A percentile compares a stretch with the other conserved stretches of the same genome.
Conservation (phyloP, 441 rosid genomes). For the Codiaeum variegatum region DNA sequence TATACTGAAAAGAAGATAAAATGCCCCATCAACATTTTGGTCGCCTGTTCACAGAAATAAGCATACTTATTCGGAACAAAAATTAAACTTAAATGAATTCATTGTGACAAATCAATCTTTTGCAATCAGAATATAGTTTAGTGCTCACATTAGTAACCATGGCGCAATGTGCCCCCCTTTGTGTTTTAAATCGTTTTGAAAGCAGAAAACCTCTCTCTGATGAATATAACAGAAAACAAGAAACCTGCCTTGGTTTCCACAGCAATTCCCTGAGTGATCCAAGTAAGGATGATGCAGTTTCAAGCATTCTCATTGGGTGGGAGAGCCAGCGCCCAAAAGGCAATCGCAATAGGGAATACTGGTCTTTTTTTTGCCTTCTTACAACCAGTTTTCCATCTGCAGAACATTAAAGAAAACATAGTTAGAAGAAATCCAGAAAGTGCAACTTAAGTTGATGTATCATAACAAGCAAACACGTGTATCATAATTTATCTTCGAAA, state of each 20-base stretch:
- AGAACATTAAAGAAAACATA: slow-evolving; percentile 17
- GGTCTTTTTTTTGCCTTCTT: slow-evolving; percentile 11
- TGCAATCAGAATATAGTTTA: too few relatives aligned
- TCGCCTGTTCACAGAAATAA: too few relatives aligned
- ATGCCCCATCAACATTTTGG: too few relatives aligned
- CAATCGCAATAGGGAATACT: background rate
- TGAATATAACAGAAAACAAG: background rate
- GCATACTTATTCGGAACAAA: too few relatives aligned
- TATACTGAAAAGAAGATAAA: too few relatives aligned
- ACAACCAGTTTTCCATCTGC: slow-evolving; percentile 27
- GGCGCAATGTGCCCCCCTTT: too few relatives aligned
- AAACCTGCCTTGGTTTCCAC: background rate
- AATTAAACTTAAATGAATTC: too few relatives aligned
- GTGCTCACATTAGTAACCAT: too few relatives aligned
- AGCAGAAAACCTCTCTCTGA: background rate
- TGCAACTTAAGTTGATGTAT: slow-evolving; percentile 14
- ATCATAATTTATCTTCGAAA: background rate
- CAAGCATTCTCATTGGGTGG: background rate
- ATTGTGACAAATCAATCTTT: too few relatives aligned
- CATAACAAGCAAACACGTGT: background rate
- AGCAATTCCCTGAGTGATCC: slow-evolving; percentile 2
- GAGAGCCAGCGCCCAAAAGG: background rate
- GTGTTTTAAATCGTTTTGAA: background rate
- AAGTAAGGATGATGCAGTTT: background rate
- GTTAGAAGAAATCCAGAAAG: slow-evolving; percentile 24